phyloP scores from a whole-genome alignment of 148 eudicot species.

The Tetragonia tetragonoides region DNA sequence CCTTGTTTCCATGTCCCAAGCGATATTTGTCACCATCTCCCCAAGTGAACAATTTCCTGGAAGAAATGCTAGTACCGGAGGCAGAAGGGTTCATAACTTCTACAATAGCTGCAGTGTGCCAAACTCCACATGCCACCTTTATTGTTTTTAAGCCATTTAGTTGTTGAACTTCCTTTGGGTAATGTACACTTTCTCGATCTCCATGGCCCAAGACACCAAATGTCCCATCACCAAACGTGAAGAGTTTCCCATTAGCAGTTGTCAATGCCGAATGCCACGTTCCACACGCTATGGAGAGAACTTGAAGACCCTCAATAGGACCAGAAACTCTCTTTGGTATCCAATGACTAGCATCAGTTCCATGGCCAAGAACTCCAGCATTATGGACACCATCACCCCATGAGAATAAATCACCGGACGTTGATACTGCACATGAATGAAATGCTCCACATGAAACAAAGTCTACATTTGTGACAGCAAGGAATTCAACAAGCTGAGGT shows the following conservation, averaged over 20 bases:
- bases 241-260: constrained; percentile 55
- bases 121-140: constrained; percentile 78
- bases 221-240: constrained; percentile 89
- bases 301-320: constrained; percentile 69
- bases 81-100: constrained; percentile 44
- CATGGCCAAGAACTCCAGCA: constrained; percentile 85
- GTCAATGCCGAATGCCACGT: constrained; percentile 77
- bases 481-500: constrained; percentile 63
- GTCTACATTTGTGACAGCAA: constrained; percentile 63
- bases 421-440: constrained; percentile 76
- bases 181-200: constrained; percentile 48
- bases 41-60: constrained; percentile 82
- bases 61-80: constrained; percentile 29
- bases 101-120: constrained; percentile 92
- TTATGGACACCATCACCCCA: constrained; percentile 85
- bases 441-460: constrained; percentile 76
- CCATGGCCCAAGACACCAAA: constrained; percentile 90
- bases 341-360: constrained; percentile 81
- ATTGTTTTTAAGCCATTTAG: constrained; percentile 56
- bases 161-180: constrained; percentile 66
- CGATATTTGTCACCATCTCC: constrained; percentile 82
- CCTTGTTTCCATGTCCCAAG: constrained; percentile 72
- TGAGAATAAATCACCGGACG: constrained; percentile 68
- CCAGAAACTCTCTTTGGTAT: constrained; percentile 78
- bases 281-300: constrained; percentile 67